phyloP scores from a whole-genome alignment of 176 grass and related monocot genomes.

The Elaeis guineensis region DNA sequence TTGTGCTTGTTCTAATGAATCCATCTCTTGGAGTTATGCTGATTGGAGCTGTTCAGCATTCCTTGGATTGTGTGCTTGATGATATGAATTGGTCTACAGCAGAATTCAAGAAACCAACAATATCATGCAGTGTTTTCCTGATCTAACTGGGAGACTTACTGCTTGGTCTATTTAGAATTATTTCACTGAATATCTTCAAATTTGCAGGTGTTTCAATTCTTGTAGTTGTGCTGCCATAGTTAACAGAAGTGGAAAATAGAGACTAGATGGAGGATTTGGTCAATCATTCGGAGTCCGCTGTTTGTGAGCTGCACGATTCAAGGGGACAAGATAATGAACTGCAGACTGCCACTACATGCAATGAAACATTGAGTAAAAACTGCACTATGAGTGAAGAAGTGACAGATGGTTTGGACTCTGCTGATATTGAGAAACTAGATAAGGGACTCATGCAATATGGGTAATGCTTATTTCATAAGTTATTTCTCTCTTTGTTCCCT shows the following conservation, averaged over 20 bases:
- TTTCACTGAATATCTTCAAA: conserved; percentile 53
- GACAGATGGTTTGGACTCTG: conserved; percentile 13
- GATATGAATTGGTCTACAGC: conserved; percentile 42
- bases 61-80: conserved; percentile 48
- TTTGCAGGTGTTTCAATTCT: conserved; percentile 68
- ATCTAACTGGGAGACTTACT: conserved; percentile 32
- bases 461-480: conserved; percentile 29
- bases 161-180: conserved; percentile 40
- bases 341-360: not conserved
- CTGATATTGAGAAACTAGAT: conserved; percentile 29
- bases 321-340: conserved; percentile 23
- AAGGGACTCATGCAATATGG: conserved; percentile 75
- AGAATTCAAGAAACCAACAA: conserved; percentile 32
- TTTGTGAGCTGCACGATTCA: conserved; percentile 26
- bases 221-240: conserved; percentile 31
- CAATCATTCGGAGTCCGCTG: conserved; percentile 15
- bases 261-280: conserved; percentile 33
- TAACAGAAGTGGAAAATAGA: conserved; percentile 9
- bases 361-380: conserved; percentile 13
- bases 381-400: conserved; percentile 7
- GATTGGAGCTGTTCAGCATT: conserved; percentile 55
- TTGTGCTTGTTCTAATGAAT: conserved; percentile 40
- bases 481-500: not conserved
- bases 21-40: conserved; percentile 42
- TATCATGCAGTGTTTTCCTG: conserved; percentile 28